Evolutionary conservation across 768 basidiomycete genomes (phyloP), one percentile per base, ranked within the genome.

Genomic region (Hysterangium stoloniferum): DNA sequence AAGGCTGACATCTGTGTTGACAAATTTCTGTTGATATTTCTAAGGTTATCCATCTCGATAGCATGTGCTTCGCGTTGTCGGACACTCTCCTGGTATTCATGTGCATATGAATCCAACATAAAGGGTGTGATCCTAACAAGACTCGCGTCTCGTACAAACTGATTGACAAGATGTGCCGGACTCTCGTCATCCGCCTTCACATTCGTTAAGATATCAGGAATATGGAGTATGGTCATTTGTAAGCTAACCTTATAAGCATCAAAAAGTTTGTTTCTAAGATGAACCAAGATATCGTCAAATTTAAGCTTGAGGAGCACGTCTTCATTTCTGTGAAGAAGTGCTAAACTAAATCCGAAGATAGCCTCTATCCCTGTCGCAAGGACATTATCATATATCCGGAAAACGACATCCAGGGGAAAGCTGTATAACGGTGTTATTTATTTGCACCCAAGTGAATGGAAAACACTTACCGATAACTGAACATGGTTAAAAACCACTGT

Each of bases 401-500:
- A 96, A 4, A 98, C 96, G 43, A 97, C 78, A 13, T 91, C 84
- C 48, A 97, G 71, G 0, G 96, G 96, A 65, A 98, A 97, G 25
- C 96, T 96, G 58, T 43, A 59, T 12, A 44, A n/a, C 24, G 6
- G 24, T 38, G 8, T 24, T 8, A 31, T 32, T 15, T 5, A 22
- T 28, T 24, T n/a, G 7, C 2, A 4, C 22, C 25, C 3, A 44
- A 1, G 13, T 19, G 17, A 25, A 5, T 19, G 25, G 34, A 1
- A 8, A 19, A 5, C 12, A 62, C 76, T 59, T 61, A 85, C 90
- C 90, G 80, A 66, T 95, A 97, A 62, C 90, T 89, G 71, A 98
- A 98, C 64, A 99, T 69, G 0, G 96, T 98, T 62, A 99, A 72
- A 66, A 98, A 97, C 96, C 96, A 99, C 57, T 98, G 96, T 12